A percentile compares a stretch with the other conserved stretches of the same genome.
phyloP scores from a whole-genome alignment of 371 early-diverging fungal species.

The Smittium culicis region DNA sequence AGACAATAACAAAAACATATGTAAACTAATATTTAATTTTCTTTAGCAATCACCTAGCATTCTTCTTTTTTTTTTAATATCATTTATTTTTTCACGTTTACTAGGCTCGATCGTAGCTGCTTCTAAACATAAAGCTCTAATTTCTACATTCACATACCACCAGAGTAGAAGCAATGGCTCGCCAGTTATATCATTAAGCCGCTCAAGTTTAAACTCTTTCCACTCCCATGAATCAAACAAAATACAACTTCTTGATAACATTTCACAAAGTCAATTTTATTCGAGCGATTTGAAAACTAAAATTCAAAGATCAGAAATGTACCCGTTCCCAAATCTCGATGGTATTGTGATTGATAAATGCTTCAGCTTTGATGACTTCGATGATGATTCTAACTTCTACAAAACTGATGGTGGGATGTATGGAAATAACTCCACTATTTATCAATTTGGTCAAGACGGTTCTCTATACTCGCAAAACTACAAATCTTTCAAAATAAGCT shows the following conservation, averaged over 20 bases:
- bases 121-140: background rate
- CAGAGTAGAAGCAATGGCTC: background rate
- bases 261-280: background rate
- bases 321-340: background rate
- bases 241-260: background rate
- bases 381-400: too few species aligned
- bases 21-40: background rate
- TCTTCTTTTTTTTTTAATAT: background rate
- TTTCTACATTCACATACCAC: background rate
- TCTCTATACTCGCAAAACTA: background rate
- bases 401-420: too few species aligned
- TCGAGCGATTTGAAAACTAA: background rate
- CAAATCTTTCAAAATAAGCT: background rate
- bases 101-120: background rate
- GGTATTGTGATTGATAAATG: background rate
- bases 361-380: background rate
- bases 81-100: background rate
- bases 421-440: too few species aligned
- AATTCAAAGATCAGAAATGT: too few species aligned
- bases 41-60: background rate
- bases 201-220: background rate
- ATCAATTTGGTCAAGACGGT: constrained; percentile 1
- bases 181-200: background rate
- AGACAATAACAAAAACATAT: too few species aligned
- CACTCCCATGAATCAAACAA: background rate